Evolutionary conservation across 164 flowering plant genomes (phyloP), one percentile per base, ranked within the genome.

Genomic region (Akebia trifoliata): DNA sequence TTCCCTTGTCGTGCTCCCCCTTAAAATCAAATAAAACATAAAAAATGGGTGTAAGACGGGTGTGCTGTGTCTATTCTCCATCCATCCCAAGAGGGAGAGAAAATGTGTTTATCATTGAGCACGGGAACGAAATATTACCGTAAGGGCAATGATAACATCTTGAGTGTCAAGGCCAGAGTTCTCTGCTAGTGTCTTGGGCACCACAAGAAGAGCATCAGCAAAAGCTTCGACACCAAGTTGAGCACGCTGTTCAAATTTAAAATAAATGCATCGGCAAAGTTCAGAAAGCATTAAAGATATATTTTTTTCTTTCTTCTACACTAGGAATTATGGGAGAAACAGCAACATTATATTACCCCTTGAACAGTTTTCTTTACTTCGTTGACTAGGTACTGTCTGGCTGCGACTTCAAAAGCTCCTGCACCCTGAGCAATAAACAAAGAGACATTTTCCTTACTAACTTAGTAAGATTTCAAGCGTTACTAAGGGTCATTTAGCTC

Each of bases 331-430:
- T 10, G 12, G 6, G 12, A 9, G 20, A 40, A 12, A 32, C 18
- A 25, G n/a, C n/a, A n/a, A n/a, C n/a, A 3, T 43, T 48, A 29
- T 15, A 32, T 63, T 86, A 94, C 99, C 90, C 99, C 99, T 82
- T 88, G 57, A 50, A 94, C 96, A 62, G 96, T 90, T 75, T 90
- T 94, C 74, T 84, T 94, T 18, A 94, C 91, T 76, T 84, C 88
- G 64, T 83, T 88, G 25, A 94, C 35, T 24, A 94, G 65, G 73
- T 88, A 59, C 60, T 90, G 96, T 62, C 97, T 86, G 20, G 99
- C 95, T 61, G 97, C 99, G 70, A 94, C 83, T 76, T 94, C 99
- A 76, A 94, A 94, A 56, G 99, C 93, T 36, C 99, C 99, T 4
- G 97, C 99, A 15, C 99, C 99, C 99, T 94, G 75, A 50, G 56